Evolutionary conservation across 805 yeast species (phyloP), one percentile per base, ranked within the genome.

Genomic region (Lachancea thermotolerans): DNA sequence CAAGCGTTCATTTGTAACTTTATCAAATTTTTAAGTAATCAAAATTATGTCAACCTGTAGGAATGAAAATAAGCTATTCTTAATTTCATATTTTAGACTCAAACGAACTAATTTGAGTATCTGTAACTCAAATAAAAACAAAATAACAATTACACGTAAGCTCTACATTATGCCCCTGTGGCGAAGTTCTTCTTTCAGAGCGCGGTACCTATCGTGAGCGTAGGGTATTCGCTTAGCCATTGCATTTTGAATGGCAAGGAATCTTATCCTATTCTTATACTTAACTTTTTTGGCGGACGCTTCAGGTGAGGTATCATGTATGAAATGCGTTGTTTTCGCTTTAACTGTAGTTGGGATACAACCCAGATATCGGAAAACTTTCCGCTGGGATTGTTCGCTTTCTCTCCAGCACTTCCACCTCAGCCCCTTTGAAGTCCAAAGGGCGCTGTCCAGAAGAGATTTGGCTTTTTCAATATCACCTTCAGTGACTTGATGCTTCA

Each of bases 221-320:
- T 66, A 67, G 1, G 62, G 58, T 2, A 61, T 43, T 41, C 66
- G 56, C 27, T 61, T 53, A 11, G 52, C 48, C 61, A 66, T 59
- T 47, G 57, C 60, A 44, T 49, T 55, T 31, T 53, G 53, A 5
- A 60, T 17, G 1, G 66, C 62, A 31, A 21, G 39, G 15, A 11
- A 30, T 15, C 35, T 15, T 16, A 36, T 36, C 40, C 44, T 35
- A 14, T 32, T 37, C 18, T 42, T 15, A 10, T 37, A 16, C n/a
- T 14, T 5, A 8, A 35, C 12, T 37, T 46, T 35, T 15, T 30
- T 35, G 14, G 29, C 29, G 12, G 36, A 39, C 6, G 35, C n/a
- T 32, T 10, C 39, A 6, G 3, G 5, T 4, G 43, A 29, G 7
- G 47, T 44, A 17, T 32, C 37, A 35, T 39, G 39, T 27, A 27